Evolutionary conservation across 2,329 filamentous ascomycete species (phyloP), one percentile per base, ranked within the genome.

Genomic region (Pseudogymnoascus sp.): DNA sequence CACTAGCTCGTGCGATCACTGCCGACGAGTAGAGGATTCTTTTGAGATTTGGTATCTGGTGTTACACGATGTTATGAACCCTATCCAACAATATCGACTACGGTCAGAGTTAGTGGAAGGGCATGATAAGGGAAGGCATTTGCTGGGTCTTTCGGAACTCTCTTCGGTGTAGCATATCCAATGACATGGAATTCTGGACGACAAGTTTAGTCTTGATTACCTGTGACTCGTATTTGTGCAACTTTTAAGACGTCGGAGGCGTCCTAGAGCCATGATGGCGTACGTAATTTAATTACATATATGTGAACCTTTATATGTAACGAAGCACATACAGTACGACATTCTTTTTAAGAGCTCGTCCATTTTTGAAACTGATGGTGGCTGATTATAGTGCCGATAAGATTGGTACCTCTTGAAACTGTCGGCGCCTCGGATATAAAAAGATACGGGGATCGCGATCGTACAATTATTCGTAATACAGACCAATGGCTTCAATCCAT

Each of bases 1-100:
- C 29, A 15, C 64, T 69, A 87, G 84, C 84, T 76, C 84, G 84
- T 74, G 84, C 83, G 73, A 80, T 86, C 70, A 80, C 79, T 72
- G 80, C 76, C 70, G 74, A 82, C 66, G 75, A 78, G 67, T 76
- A 76, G 65, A 69, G 58, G 59, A 66, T 61, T 59, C 41, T 60
- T 65, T 39, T 64, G 60, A 62, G 13, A 38, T 59, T 59, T 59
- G 58, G 58, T 59, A 59, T 59, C 63, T 63, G 60, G 58, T 63
- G 64, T 68, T 64, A 61, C 65, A 71, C 66, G 69, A 71, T 70
- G 64, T 70, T 68, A 71, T 65, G 68, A 69, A 67, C 66, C 59
- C 35, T 66, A 65, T 65, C 66, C 68, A 65, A 61, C 69, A 62
- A 66, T 65, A 66, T 68, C 67, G 63, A 68, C 64, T 63, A 60